Base-by-base conservation (phyloP, 768 basidiomycete genomes). In the Russula lepida region DNA sequence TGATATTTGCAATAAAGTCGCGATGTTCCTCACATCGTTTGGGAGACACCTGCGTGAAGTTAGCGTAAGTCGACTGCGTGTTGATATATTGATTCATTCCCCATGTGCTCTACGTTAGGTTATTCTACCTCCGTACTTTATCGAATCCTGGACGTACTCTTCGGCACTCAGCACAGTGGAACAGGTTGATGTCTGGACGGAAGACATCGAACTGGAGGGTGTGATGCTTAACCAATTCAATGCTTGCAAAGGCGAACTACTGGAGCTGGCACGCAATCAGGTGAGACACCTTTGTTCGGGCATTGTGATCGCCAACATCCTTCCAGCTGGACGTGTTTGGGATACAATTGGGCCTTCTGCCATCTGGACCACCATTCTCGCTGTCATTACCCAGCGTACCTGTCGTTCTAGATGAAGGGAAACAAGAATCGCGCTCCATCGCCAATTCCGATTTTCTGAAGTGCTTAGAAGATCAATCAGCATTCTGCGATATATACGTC, bases 121-220 rank as follows among this genome's bases (percentile, higher is more conserved):
- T 35, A 78, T 76, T 4, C 74, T 89, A 25, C 80, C 88, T 0
- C 74, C 76, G 19, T 82, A 86, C 68, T 97, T 95, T 70, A 77
- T 97, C 35, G 91, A 97, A 70, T 87, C 90, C 0, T 99, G 97
- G 97, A 87, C 82, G 35, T 98, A 92, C 73, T 92, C 89, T 19
- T 92, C 94, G 0, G 85, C 92, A 21, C 77, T 95, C 47, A 91
- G 86, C 64, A 84, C 88, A 47, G 83, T 93, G 28, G 85, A 91
- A 13, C 85, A 86, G 66, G 90, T 87, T 67, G 86, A 90, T 64
- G 72, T 73, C 2, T 94, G 92, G 90, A 79, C 80, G 12, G 70
- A 74, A n/a, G 65, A 71, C 1, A 73, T 77, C 60, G 74, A 77
- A 25, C 70, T 84, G 49, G 79, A 86, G 52, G 76, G 79, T 2